Conservation (phyloP, 164 flowering plant species). For the Paratinospora sagittata region DNA sequence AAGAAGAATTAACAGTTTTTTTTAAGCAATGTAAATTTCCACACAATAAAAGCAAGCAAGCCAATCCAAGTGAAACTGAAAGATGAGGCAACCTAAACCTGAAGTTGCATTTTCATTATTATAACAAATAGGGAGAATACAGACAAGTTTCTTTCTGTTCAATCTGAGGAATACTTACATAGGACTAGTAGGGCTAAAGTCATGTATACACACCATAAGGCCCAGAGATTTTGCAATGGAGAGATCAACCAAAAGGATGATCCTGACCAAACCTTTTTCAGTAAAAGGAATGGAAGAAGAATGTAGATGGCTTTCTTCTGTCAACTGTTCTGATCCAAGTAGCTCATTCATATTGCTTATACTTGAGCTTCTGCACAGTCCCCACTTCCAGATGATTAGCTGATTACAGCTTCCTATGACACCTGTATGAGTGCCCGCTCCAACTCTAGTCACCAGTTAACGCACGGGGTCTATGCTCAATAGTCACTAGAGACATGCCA, state of each 20-base stretch:
- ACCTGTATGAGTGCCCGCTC: no score
- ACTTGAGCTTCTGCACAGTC: neutral
- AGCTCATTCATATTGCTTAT: neutral
- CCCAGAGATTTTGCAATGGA: no score
- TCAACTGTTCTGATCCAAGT: neutral
- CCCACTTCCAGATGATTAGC: slow-evolving; percentile 5
- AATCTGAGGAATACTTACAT: neutral
- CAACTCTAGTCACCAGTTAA: slow-evolving; percentile 78
- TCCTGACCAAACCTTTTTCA: neutral
- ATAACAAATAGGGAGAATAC: neutral
- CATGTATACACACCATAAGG: no score
- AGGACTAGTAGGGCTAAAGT: no score
- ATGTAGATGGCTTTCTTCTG: neutral
- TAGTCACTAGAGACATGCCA: slow-evolving; percentile 69
- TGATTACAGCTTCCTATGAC: no score
- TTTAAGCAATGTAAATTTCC: neutral
- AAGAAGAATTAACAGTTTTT: neutral
- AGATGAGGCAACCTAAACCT: neutral
- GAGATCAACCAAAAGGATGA: no score
- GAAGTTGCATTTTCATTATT: neutral
- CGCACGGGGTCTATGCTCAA: slow-evolving; percentile 85
- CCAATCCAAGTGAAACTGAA: neutral
- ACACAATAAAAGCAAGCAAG: neutral
- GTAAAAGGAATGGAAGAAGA: slow-evolving; percentile 7
- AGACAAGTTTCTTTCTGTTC: no score